Evolutionary conservation across 306 rosid genomes (phyloP).

Genomic region (Abrus pulchellus): DNA sequence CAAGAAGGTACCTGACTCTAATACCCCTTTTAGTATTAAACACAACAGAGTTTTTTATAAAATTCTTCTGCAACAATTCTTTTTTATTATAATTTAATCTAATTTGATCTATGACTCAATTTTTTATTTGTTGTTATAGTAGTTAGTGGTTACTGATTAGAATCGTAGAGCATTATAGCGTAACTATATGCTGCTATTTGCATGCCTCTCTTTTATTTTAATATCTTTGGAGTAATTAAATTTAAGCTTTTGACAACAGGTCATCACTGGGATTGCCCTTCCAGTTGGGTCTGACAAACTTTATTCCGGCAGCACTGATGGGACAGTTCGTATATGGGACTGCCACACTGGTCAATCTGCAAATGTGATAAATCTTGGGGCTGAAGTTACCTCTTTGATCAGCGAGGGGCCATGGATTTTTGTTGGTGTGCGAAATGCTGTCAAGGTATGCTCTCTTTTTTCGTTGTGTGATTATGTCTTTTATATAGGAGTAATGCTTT

Average conservation of each 20-base stretch:
- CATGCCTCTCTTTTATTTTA: not conserved
- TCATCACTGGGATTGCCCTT: slow-evolving; percentile 57
- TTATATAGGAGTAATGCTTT: not conserved
- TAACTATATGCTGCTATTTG: not conserved
- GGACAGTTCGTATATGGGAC: slow-evolving; percentile 61
- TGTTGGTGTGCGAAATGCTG: slow-evolving; percentile 52
- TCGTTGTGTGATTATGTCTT: not conserved
- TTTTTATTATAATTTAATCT: not conserved
- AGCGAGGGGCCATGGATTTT: slow-evolving; percentile 64
- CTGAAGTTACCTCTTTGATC: slow-evolving; percentile 55
- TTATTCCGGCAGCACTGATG: slow-evolving; percentile 59
- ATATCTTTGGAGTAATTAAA: not conserved
- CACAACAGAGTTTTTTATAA: too few relatives aligned
- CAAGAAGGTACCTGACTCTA: slow-evolving; percentile 49
- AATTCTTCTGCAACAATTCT: too few relatives aligned
- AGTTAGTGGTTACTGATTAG: not conserved
- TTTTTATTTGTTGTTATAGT: not conserved
- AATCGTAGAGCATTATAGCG: not conserved
- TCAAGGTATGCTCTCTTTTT: slow-evolving; percentile 47
- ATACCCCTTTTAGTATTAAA: too few relatives aligned
- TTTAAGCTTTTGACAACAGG: slow-evolving; percentile 40
- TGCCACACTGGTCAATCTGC: slow-evolving; percentile 57
- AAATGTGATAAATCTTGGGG: slow-evolving; percentile 40
- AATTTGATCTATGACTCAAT: not conserved
- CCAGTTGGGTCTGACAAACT: slow-evolving; percentile 55